phyloP scores from a whole-genome alignment of 106 monocot species.

The Dioscorea dumetorum region DNA sequence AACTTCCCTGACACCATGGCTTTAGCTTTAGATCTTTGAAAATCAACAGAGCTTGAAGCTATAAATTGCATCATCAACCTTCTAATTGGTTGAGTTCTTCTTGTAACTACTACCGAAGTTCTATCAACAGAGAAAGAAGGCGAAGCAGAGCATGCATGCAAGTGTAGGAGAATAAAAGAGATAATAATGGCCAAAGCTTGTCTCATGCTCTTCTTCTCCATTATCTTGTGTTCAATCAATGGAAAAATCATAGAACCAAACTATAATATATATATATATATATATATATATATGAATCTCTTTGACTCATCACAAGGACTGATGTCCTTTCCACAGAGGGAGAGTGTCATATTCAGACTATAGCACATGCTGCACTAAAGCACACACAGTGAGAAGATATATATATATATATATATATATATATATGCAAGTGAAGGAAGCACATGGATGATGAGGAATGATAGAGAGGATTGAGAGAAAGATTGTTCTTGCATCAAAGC shows the following conservation, averaged over 20 bases:
- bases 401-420: no score
- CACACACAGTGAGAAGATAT: no score
- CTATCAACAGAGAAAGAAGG: neutral
- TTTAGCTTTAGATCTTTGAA: neutral
- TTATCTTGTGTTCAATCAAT: neutral
- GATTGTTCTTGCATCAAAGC: no score
- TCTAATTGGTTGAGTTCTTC: neutral
- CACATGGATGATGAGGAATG: no score
- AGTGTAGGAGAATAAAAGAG: neutral
- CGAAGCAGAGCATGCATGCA: neutral
- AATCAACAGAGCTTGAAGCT: neutral
- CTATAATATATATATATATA: neutral
- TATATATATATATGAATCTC: neutral
- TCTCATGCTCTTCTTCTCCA: neutral
- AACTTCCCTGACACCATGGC: neutral
- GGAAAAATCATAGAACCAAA: neutral
- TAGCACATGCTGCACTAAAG: no score
- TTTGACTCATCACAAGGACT: neutral
- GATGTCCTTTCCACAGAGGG: neutral
- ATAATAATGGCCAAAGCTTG: neutral
- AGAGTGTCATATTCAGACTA: no score
- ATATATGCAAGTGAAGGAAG: no score
- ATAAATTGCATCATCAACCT: neutral
- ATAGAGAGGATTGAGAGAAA: no score
- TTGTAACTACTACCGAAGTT: neutral